Conservation (phyloP, 2,329 filamentous ascomycete genomes). For the Colletotrichum sp. region DNA sequence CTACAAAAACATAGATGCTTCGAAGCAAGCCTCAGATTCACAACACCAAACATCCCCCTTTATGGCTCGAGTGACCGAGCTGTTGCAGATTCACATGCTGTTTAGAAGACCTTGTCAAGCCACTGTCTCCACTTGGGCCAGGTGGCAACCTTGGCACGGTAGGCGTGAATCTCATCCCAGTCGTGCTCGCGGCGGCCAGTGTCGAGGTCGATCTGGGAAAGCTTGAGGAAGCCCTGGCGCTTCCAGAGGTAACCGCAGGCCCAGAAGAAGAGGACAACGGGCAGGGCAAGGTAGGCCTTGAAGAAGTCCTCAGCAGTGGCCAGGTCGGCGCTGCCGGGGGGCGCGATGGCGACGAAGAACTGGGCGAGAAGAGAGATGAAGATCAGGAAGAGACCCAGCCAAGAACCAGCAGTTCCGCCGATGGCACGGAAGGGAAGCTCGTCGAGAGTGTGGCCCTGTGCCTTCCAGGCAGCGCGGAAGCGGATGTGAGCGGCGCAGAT, state of each 20-base stretch:
- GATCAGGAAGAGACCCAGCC: conserved; percentile 63
- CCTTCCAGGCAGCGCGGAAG: conserved; percentile 66
- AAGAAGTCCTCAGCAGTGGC: conserved; percentile 56
- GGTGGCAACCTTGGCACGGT: conserved; percentile 52
- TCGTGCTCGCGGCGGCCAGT: conserved; percentile 68
- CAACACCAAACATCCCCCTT: background rate
- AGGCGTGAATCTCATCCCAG: conserved; percentile 66
- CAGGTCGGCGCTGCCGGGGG: conserved; percentile 30
- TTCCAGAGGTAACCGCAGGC: conserved; percentile 68
- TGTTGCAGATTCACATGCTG: background rate
- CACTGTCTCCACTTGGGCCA: conserved; percentile 57
- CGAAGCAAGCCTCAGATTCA: background rate
- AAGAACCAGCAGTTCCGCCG: conserved; percentile 67
- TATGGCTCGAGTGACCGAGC: background rate
- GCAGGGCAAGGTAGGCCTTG: conserved; percentile 56
- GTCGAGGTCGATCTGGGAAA: conserved; percentile 70
- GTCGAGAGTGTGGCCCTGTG: conserved; percentile 63
- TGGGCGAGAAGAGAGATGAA: conserved; percentile 55
- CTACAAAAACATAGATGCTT: background rate
- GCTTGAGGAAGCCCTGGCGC: conserved; percentile 61
- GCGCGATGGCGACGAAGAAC: conserved; percentile 55
- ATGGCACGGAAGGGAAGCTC: conserved; percentile 68
- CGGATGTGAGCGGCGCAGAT: conserved; percentile 71
- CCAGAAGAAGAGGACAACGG: conserved; percentile 61
- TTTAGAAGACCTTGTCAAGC: conserved; percentile 42